Percentiles rank a stretch among this genome's conserved stretches.
These are phyloP conservation scores for Mortierella hygrophila DNA, from an alignment of 192 early-diverging fungal species.

Conservation along the genomic window DNA sequence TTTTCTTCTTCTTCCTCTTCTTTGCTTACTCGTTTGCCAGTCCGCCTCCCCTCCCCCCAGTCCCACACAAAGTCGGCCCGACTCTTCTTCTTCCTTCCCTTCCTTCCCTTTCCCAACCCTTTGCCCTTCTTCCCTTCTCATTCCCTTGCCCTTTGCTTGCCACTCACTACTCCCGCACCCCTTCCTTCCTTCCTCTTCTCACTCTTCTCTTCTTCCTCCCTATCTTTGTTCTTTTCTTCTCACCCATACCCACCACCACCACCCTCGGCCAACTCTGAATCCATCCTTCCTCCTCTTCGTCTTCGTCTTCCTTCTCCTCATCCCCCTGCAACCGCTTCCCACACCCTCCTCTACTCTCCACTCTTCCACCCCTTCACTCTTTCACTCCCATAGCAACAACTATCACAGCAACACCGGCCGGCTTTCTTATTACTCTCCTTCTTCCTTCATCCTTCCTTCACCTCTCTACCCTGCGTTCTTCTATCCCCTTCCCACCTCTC, in stretches of 20 bases:
- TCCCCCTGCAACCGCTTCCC: not conserved
- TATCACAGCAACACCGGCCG: too few relatives aligned
- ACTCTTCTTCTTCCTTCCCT: not conserved
- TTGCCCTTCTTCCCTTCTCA: not conserved
- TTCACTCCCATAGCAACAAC: too few relatives aligned
- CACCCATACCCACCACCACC: too few relatives aligned
- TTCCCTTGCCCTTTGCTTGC: not conserved
- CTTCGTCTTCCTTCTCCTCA: not conserved
- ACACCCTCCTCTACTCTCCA: not conserved
- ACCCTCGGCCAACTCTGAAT: too few relatives aligned
- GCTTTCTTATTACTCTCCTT: too few relatives aligned
- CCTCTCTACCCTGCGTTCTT: not conserved
- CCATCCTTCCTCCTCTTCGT: not conserved
- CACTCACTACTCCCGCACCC: not conserved
- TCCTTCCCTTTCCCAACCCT: not conserved
- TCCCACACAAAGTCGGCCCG: not conserved
- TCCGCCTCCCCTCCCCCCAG: not conserved
- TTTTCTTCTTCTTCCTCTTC: too few relatives aligned
- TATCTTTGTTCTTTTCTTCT: too few relatives aligned
- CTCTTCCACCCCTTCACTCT: not conserved
- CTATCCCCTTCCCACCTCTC: not conserved
- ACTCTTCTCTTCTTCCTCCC: not conserved
- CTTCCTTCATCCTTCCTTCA: not conserved
- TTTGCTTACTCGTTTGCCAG: too few relatives aligned
- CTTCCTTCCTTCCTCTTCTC: not conserved